Evolutionary conservation across 164 flowering plant genomes (phyloP), one percentile per base, ranked within the genome.

Genomic region (Macadamia tetraphylla): DNA sequence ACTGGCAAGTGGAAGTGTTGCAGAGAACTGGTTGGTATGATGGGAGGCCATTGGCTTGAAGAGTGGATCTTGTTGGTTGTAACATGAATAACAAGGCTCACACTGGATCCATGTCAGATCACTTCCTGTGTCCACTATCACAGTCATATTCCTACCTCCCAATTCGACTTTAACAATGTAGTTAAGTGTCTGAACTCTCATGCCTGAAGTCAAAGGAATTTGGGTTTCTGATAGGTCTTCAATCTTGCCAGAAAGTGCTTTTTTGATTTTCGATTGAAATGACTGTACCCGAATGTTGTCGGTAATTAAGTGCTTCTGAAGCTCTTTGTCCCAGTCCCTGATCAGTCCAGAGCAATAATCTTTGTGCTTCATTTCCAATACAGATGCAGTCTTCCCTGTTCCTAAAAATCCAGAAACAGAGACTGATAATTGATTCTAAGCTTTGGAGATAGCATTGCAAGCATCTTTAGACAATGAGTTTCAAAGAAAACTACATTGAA

Each of bases 61-160:
- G 23, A 93, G 66, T 6, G 97, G 90, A 31, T 83, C 94, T 67
- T 80, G 83, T 68, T 92, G 98, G 63, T 67, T 70, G 62, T 90
- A 89, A 67, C 97, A 92, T 4, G 62, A 71, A 60, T 46, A 75
- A 72, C 98, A 92, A 12, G 98, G 98, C 29, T 79, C 76, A 77
- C 98, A 93, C 76, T 93, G 98, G 46, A 88, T 83, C 98, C 98
- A 93, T 11, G 95, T 90, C 15, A 93, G 73, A 49, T 90, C 95
- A 52, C 95, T 88, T 44, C 98, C 97, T 0, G 98, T 93, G 75
- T 93, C 98, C 0, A 90, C 82, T n/a, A 88, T 85, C 30, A 90
- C 81, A 1, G 87, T 82, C 81, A 82, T 71, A 6, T 84, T 76
- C 58, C 63, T 74, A 17, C 80, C 80, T 3, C 96, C 98, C 30